These are phyloP conservation scores for Tetragonia tetragonoides DNA, from an alignment of 148 eudicot species.

Conservation along the genomic window DNA sequence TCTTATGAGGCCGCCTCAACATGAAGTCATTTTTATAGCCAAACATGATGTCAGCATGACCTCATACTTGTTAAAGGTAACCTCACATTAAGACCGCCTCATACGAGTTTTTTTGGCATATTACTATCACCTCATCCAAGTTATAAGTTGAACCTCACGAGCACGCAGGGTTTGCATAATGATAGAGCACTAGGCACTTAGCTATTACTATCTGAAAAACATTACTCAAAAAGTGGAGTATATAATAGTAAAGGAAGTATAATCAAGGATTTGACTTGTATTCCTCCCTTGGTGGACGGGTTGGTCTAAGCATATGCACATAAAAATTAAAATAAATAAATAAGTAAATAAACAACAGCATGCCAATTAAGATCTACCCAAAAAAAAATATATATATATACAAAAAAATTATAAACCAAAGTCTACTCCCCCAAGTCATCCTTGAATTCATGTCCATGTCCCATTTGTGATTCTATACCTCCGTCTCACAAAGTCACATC, in stretches of 20 bases:
- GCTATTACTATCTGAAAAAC: too few species aligned
- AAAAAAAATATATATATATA: neutral
- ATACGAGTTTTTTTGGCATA: too few species aligned
- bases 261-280: constrained; percentile 33
- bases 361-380: neutral
- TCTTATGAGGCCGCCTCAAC: too few species aligned
- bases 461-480: constrained; percentile 17
- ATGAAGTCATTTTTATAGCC: too few species aligned
- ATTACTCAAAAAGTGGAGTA: too few species aligned
- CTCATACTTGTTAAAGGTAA: too few species aligned
- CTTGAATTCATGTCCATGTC: neutral
- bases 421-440: constrained; percentile 37
- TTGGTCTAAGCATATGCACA: constrained; percentile 25
- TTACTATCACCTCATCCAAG: too few species aligned
- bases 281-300: constrained; percentile 35
- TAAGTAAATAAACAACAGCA: neutral
- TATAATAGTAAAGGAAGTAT: neutral
- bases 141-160: too few species aligned
- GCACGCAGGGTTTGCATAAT: too few species aligned
- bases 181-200: too few species aligned
- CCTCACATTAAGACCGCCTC: too few species aligned
- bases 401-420: neutral
- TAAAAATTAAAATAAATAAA: neutral
- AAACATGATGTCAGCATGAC: too few species aligned
- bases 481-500: neutral